Percentiles rank a stretch among this genome's conserved stretches.
Evolutionary conservation across 108 stramenopile genomes (phyloP).

Genomic region (Pseudonitzschia pungens): DNA sequence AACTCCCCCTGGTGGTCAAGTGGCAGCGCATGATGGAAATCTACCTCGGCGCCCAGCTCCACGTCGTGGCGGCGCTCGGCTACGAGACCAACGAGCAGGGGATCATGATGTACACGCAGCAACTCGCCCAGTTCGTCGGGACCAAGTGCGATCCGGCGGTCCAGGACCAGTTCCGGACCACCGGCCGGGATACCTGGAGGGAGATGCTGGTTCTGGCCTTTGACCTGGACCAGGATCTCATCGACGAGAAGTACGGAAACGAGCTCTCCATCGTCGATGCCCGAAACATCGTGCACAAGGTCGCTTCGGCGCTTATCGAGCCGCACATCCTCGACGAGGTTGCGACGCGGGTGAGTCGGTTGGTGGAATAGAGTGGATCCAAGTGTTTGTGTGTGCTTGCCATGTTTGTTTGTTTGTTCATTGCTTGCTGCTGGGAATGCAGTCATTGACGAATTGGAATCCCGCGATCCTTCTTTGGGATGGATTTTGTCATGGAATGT

Average conservation of each 20-base stretch:
- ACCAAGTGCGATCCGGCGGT: slow-evolving; percentile 34
- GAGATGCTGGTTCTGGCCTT: slow-evolving; percentile 66
- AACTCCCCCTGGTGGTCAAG: slow-evolving; percentile 52
- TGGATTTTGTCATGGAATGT: no score
- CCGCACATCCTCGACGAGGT: slow-evolving; percentile 64
- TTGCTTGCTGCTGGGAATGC: background rate
- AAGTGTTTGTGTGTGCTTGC: background rate
- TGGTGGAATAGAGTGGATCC: no score
- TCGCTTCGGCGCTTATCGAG: slow-evolving; percentile 67
- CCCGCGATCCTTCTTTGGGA: background rate
- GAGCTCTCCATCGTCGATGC: slow-evolving; percentile 77
- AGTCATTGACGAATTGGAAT: background rate
- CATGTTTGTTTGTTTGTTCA: background rate
- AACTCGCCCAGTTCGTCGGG: slow-evolving; percentile 50
- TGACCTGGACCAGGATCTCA: slow-evolving; percentile 41
- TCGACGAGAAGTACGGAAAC: slow-evolving; percentile 33
- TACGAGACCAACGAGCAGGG: slow-evolving; percentile 75
- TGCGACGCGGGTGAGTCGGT: slow-evolving; percentile 23
- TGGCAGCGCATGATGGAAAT: slow-evolving; percentile 90
- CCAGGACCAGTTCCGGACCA: slow-evolving; percentile 55
- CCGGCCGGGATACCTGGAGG: slow-evolving; percentile 71
- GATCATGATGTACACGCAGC: slow-evolving; percentile 71
- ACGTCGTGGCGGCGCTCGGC: slow-evolving; percentile 72
- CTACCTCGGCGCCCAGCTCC: slow-evolving; percentile 72
- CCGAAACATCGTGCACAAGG: slow-evolving; percentile 79